Conservation (phyloP, 441 rosid genomes). For the Brassica hybrid region DNA sequence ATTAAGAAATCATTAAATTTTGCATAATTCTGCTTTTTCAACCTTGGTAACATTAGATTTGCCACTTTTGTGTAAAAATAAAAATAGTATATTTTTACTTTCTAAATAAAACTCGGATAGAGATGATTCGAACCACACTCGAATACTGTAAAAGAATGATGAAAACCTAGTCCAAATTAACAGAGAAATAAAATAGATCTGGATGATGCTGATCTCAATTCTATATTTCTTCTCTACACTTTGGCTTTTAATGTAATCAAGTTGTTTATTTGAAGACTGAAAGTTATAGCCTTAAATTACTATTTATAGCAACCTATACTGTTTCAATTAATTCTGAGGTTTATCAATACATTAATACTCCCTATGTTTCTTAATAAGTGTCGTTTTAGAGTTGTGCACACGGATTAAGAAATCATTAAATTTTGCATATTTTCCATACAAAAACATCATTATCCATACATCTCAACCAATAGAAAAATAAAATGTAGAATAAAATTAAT, state of each 20-base stretch:
- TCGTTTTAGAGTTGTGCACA: no score
- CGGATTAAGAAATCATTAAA: no score
- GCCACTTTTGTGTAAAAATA: slow-evolving; percentile 25
- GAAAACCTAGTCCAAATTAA: not conserved
- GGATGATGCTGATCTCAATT: not conserved
- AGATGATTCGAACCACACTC: not conserved
- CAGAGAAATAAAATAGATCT: not conserved
- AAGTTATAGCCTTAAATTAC: slow-evolving; percentile 25
- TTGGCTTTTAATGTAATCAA: not conserved
- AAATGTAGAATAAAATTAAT: no score
- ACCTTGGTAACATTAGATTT: slow-evolving; percentile 35
- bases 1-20: no score
- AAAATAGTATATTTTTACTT: not conserved
- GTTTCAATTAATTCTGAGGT: slow-evolving; percentile 6
- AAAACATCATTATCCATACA: no score
- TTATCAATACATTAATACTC: slow-evolving; percentile 1
- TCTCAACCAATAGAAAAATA: no score
- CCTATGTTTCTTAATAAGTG: no score
- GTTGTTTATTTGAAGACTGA: slow-evolving; percentile 5
- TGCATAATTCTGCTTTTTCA: not conserved
- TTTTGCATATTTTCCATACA: no score
- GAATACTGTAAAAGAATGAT: not conserved
- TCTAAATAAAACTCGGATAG: not conserved
- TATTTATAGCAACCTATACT: slow-evolving; percentile 23
- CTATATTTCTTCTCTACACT: not conserved